Evolutionary conservation across 139 green algal species (phyloP), one percentile per base, ranked within the genome.

Genomic region (Coelastrella sp.): DNA sequence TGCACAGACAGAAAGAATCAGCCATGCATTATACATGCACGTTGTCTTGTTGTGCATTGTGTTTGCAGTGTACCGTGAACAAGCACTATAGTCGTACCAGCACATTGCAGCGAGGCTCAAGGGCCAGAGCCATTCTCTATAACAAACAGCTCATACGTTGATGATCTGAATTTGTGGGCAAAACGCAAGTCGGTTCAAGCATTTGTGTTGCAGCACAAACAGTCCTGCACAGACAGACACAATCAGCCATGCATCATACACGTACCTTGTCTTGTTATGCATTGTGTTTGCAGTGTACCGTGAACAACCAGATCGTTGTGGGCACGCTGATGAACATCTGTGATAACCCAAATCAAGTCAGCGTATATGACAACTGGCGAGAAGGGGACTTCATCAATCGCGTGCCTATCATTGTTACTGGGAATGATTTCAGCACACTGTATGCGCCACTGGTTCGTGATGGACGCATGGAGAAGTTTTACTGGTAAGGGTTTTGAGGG

Each of bases 271-370:
- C n/a, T 7, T 77, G 73, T 19, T 32, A 7, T 23, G 20, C 75
- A 47, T 81, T 47, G 32, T 47, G 80, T 8, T 23, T 74, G n/a
- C 80, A 96, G 93, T 80, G 94, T 14, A 98, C 96, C 8, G 96
- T 98, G 10, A 98, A 98, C 95, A 98, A 98, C 91, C 97, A 99
- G 93, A 99, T 99, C 65, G 96, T 98, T 17, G 92, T 96, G 6
- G 96, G 94, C 32, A 98, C 96, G 5, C 92, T 99, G 5, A 99
- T 99, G 95, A 98, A 97, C 95, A 95, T 99, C 5, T 98, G 95
- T 83, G 97, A 99, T 92, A 92, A 98, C 93, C 97, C 97, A 68
- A 96, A 95, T 32, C 61, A 89, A 13, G 96, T 98, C 0, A 92
- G 65, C n/a, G 76, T 95, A 0, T 92, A 93, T 20, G 78, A 95